These are phyloP conservation scores for Dactylellina leptospora DNA, from an alignment of 2,329 filamentous ascomycete genomes.

Conservation along the genomic window DNA sequence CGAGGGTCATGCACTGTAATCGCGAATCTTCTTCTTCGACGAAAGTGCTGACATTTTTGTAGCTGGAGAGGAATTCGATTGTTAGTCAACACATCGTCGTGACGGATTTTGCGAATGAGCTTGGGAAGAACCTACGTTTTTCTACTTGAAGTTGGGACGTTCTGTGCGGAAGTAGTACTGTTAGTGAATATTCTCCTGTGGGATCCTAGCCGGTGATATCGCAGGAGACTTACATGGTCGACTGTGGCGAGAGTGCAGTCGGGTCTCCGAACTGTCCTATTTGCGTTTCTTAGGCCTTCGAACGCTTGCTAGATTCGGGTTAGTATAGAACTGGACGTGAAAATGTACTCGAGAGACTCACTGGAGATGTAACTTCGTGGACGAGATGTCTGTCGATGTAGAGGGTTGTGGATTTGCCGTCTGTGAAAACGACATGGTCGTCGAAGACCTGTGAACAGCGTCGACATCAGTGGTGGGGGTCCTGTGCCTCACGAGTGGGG, in stretches of 20 bases:
- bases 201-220: background rate
- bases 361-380: conserved; percentile 96
- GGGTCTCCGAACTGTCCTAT: conserved; percentile 85
- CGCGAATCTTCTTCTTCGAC: conserved; percentile 94
- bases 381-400: conserved; percentile 98
- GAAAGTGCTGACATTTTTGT: conserved; percentile 93
- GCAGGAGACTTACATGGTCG: conserved; percentile 79
- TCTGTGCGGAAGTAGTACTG: conserved; percentile 66
- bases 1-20: conserved; percentile 91
- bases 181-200: background rate
- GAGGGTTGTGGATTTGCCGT: conserved; percentile 82
- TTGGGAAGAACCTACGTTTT: conserved; percentile 66
- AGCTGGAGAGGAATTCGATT: conserved; percentile 61
- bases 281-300: conserved; percentile 89
- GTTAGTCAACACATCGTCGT: conserved; percentile 34
- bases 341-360: conserved; percentile 63
- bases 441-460: conserved; percentile 75
- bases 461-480: conserved; percentile 13
- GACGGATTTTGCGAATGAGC: background rate
- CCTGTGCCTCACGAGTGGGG: background rate
- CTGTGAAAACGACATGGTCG: conserved; percentile 92
- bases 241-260: conserved; percentile 97
- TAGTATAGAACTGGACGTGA: conserved; percentile 52
- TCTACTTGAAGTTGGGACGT: conserved; percentile 88
- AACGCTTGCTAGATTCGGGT: conserved; percentile 79